Conservation (phyloP, 1,139 yeast genomes). For the Taphrina flavorubra region DNA sequence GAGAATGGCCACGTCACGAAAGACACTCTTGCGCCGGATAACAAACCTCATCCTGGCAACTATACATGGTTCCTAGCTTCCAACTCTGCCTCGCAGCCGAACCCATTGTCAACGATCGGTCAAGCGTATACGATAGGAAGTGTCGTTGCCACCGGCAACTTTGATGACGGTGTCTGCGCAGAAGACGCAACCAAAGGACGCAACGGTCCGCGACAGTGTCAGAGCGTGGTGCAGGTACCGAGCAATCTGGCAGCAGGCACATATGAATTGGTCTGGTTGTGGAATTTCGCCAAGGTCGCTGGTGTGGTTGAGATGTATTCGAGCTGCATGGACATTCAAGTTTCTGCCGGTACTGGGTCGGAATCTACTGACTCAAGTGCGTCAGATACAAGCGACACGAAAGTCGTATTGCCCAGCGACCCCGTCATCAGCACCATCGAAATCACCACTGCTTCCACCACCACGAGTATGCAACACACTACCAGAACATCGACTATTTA, state of each 20-base stretch:
- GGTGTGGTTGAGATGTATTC: conserved; percentile 46
- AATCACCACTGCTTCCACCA: neutral
- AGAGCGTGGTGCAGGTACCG: conserved; percentile 44
- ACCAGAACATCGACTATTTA: conserved; percentile 7
- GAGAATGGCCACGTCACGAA: conserved; percentile 47
- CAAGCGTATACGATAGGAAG: conserved; percentile 41
- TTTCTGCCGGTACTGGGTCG: conserved; percentile 8
- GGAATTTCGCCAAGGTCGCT: conserved; percentile 47
- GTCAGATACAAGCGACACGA: neutral
- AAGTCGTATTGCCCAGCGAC: neutral
- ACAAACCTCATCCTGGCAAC: conserved; percentile 46
- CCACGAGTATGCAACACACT: neutral
- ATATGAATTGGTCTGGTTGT: conserved; percentile 46
- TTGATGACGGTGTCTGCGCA: conserved; percentile 47
- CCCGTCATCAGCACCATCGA: neutral
- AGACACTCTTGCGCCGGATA: conserved; percentile 45
- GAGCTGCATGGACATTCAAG: conserved; percentile 46
- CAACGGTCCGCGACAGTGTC: conserved; percentile 44
- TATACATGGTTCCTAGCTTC: conserved; percentile 43
- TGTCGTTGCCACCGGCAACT: conserved; percentile 45
- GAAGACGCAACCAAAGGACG: conserved; percentile 44
- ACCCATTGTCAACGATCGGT: conserved; percentile 41
- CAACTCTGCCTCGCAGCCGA: conserved; percentile 41
- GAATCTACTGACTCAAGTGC: neutral
- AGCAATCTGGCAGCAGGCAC: conserved; percentile 42